phyloP scores from a whole-genome alignment of 2,329 filamentous ascomycete genomes.

The Zymoseptoria brevis region DNA sequence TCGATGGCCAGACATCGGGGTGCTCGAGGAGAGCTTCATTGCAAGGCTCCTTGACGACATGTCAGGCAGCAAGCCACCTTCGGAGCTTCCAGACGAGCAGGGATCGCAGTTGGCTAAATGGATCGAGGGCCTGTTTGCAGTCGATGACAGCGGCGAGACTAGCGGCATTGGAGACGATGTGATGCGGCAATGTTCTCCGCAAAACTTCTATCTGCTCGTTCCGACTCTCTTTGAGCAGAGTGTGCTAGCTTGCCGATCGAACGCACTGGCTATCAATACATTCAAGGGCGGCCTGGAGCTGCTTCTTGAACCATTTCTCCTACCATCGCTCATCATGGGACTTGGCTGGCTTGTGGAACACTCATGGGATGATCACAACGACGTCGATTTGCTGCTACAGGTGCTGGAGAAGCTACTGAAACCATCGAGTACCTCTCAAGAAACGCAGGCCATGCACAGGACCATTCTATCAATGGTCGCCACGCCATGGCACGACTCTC shows the following conservation, averaged over 20 bases:
- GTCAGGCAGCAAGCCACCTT: conserved; percentile 48
- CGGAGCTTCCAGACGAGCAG: conserved; percentile 59
- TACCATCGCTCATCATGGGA: conserved; percentile 70
- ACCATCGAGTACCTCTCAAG: conserved; percentile 61
- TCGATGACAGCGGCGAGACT: conserved; percentile 46
- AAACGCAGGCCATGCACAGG: conserved; percentile 62
- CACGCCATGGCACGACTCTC: conserved; percentile 57
- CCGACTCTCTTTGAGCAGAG: conserved; percentile 71
- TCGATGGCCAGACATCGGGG: conserved; percentile 54
- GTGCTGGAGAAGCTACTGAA: conserved; percentile 66
- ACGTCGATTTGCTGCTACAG: conserved; percentile 61
- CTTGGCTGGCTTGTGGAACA: conserved; percentile 64
- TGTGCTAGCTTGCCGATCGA: conserved; percentile 59
- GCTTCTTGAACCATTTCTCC: conserved; percentile 67
- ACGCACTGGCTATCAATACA: conserved; percentile 58
- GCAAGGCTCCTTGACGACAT: conserved; percentile 56
- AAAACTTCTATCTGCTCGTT: conserved; percentile 72
- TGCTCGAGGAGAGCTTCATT: conserved; percentile 58
- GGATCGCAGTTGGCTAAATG: conserved; percentile 61
- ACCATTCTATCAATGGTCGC: conserved; percentile 66
- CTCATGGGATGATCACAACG: conserved; percentile 55
- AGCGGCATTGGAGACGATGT: conserved; percentile 70
- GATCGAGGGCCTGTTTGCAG: conserved; percentile 70
- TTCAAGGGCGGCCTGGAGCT: conserved; percentile 72
- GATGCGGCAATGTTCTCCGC: conserved; percentile 72